phyloP scores from a whole-genome alignment of 75 land plant species.

The Cunninghamia lanceolata region DNA sequence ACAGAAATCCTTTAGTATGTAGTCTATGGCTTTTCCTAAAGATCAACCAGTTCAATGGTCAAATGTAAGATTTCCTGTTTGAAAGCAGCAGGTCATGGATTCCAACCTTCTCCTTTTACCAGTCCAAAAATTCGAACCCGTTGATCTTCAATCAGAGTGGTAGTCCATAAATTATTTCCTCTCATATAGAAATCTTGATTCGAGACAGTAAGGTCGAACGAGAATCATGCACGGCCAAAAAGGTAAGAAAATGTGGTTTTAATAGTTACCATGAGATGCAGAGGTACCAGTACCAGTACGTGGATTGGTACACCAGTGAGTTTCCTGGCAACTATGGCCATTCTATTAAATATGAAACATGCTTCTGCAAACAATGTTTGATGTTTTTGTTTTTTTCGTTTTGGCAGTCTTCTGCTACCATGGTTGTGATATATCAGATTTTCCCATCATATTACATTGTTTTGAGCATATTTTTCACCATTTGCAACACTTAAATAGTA shows the following conservation, averaged over 20 bases:
- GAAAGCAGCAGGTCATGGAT: too few relatives aligned
- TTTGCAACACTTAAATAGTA: too few relatives aligned
- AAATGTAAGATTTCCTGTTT: too few relatives aligned
- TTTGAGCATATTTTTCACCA: neutral
- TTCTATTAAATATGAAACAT: neutral
- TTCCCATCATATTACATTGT: neutral
- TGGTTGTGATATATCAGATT: neutral
- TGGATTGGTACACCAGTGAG: too few relatives aligned
- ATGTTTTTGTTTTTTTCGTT: neutral
- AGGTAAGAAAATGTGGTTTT: neutral
- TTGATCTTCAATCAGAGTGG: too few relatives aligned
- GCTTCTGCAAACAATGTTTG: neutral
- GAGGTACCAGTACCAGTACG: too few relatives aligned
- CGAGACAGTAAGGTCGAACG: neutral
- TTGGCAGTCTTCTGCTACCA: neutral
- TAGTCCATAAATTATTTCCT: neutral
- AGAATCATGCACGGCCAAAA: neutral
- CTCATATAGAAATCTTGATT: too few relatives aligned
- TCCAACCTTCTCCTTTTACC: too few relatives aligned
- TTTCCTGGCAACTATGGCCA: too few relatives aligned
- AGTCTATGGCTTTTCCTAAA: neutral
- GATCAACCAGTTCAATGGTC: too few relatives aligned
- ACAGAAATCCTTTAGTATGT: neutral
- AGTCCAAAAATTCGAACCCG: too few relatives aligned
- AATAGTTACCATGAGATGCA: too few relatives aligned